Conservation (phyloP, 768 basidiomycete genomes). For the Mycena vulgaris region DNA sequence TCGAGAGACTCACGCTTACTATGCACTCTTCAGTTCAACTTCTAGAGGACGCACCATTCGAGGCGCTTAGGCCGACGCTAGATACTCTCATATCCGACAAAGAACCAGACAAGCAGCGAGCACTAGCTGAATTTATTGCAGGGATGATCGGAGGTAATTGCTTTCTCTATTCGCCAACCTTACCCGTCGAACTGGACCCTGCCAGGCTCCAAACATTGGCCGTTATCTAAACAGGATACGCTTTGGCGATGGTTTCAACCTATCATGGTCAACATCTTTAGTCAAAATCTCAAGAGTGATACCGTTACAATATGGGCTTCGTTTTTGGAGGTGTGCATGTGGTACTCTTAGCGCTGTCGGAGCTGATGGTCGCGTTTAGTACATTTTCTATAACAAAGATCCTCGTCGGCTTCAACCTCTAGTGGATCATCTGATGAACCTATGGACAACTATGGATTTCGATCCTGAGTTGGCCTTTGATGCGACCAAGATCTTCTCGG, state of each 20-base stretch:
- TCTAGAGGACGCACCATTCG: slow-evolving; percentile 81
- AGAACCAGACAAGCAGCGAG: slow-evolving; percentile 90
- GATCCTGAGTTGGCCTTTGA: slow-evolving; percentile 89
- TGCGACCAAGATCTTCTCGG: slow-evolving; percentile 75
- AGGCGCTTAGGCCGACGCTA: slow-evolving; percentile 71
- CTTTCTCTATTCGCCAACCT: neutral
- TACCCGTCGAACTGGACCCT: slow-evolving; percentile 34
- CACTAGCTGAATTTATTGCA: slow-evolving; percentile 87
- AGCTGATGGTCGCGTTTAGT: slow-evolving; percentile 57
- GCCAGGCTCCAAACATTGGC: slow-evolving; percentile 91
- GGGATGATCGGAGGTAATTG: slow-evolving; percentile 74
- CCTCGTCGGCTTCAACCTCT: slow-evolving; percentile 87
- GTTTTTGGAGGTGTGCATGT: slow-evolving; percentile 72
- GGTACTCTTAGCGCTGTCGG: neutral
- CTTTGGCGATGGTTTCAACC: slow-evolving; percentile 90
- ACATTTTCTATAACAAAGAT: slow-evolving; percentile 84
- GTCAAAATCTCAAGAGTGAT: slow-evolving; percentile 84
- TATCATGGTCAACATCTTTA: slow-evolving; percentile 74
- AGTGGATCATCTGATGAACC: slow-evolving; percentile 78
- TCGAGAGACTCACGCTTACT: slow-evolving; percentile 4
- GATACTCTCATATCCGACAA: slow-evolving; percentile 77
- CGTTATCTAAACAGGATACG: slow-evolving; percentile 72
- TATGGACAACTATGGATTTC: slow-evolving; percentile 80
- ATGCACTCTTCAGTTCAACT: slow-evolving; percentile 73
- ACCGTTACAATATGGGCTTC: slow-evolving; percentile 86